Conservation (phyloP, 2,329 filamentous ascomycete genomes). For the Blumeriella jaapii region DNA sequence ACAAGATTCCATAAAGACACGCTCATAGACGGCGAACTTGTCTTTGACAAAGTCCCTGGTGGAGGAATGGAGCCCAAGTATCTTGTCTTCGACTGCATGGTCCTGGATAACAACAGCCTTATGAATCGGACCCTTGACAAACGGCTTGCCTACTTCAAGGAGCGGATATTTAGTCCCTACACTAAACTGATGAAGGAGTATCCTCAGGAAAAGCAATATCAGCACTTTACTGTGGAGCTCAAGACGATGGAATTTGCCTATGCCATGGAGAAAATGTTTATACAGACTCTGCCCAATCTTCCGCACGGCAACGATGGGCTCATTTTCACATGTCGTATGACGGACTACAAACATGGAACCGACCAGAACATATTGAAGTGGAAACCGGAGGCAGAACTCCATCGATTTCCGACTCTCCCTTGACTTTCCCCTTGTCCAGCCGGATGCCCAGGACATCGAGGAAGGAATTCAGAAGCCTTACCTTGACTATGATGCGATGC, state of each 20-base stretch:
- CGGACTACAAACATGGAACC: conserved; percentile 79
- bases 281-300: conserved; percentile 68
- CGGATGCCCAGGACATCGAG: conserved; percentile 53
- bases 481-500: conserved; percentile 69
- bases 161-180: conserved; percentile 64
- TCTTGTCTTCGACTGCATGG: conserved; percentile 86
- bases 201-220: conserved; percentile 56
- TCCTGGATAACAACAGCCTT: conserved; percentile 64
- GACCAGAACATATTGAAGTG: conserved; percentile 93
- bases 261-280: conserved; percentile 85
- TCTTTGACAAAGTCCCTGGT: conserved; percentile 64
- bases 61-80: conserved; percentile 65
- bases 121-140: conserved; percentile 79
- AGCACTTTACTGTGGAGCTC: conserved; percentile 73
- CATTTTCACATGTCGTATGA: conserved; percentile 91
- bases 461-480: conserved; percentile 53
- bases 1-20: conserved; percentile 66
- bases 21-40: conserved; percentile 84
- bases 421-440: conserved; percentile 60
- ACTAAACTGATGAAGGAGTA: conserved; percentile 49
- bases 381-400: conserved; percentile 93
- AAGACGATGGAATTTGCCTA: conserved; percentile 88
- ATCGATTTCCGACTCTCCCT: conserved; percentile 81
- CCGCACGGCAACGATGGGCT: conserved; percentile 92
- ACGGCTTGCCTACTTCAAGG: conserved; percentile 74